Conservation (phyloP, 768 basidiomycete genomes). For the Pulveroboletus sp. region DNA sequence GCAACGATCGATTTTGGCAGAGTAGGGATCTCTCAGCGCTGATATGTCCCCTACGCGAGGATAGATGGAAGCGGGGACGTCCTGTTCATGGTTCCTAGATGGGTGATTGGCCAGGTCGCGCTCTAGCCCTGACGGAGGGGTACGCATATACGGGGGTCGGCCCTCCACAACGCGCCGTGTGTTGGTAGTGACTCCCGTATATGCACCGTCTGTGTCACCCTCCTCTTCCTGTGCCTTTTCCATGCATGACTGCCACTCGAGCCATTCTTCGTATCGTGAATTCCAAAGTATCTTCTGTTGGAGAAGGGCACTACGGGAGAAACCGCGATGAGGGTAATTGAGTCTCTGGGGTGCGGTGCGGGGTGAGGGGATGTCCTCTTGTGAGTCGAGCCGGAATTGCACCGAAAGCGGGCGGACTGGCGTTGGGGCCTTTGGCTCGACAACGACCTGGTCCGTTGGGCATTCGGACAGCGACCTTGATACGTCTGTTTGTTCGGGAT, state of each 20-base stretch:
- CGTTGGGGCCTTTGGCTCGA: slow-evolving; percentile 18
- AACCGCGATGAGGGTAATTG: slow-evolving; percentile 53
- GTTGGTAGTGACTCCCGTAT: slow-evolving; percentile 21
- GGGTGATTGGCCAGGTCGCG: slow-evolving; percentile 21
- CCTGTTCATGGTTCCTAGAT: slow-evolving; percentile 6
- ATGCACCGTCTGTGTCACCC: slow-evolving; percentile 19
- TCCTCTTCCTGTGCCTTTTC: slow-evolving; percentile 1
- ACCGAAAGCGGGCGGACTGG: slow-evolving; percentile 18
- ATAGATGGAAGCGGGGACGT: slow-evolving; percentile 33
- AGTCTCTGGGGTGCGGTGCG: slow-evolving; percentile 34
- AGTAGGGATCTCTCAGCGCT: slow-evolving; percentile 55
- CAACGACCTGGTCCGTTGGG: slow-evolving; percentile 19
- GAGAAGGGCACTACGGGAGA: slow-evolving; percentile 56
- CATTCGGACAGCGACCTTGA: slow-evolving; percentile 8
- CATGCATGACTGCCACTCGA: slow-evolving; percentile 30
- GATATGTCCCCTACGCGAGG: slow-evolving; percentile 64
- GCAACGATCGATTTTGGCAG: slow-evolving; percentile 52
- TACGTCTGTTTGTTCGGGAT: slow-evolving; percentile 11
- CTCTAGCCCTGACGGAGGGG: slow-evolving; percentile 29
- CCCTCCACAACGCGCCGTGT: neutral
- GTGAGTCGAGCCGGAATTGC: neutral
- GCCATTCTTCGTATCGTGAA: slow-evolving; percentile 50
- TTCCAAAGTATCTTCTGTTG: slow-evolving; percentile 64
- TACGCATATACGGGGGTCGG: slow-evolving; percentile 19
- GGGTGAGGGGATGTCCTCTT: slow-evolving; percentile 1